Percentiles rank a stretch among this genome's conserved stretches.
Evolutionary conservation across 768 basidiomycete species (phyloP).

Genomic region (Mycena vulgaris): DNA sequence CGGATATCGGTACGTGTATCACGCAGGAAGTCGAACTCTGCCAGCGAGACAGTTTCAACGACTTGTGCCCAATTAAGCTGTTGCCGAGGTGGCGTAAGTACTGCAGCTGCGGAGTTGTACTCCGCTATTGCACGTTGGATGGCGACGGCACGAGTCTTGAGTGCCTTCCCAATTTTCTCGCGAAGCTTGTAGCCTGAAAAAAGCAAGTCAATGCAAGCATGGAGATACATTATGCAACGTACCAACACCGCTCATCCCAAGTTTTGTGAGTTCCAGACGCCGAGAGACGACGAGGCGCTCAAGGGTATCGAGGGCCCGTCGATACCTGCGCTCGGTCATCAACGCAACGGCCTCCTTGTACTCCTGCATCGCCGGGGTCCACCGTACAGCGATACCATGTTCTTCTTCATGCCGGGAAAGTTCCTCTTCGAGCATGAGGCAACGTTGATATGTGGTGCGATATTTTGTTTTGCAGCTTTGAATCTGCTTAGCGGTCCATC

Average conservation of each 20-base stretch:
- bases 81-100: not conserved
- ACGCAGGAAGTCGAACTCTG: conserved; percentile 9
- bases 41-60: not conserved
- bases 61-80: not conserved
- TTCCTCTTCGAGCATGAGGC: not conserved
- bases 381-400: not conserved
- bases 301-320: not conserved
- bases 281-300: conserved; percentile 2
- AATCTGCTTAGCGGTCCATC: not conserved
- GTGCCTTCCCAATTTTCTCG: conserved; percentile 1
- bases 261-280: not conserved
- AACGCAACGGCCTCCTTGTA: not conserved
- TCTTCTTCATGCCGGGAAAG: not conserved
- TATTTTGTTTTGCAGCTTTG: not conserved
- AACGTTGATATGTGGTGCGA: not conserved
- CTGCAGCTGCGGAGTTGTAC: not conserved
- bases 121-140: not conserved
- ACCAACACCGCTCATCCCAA: not conserved
- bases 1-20: conserved; percentile 13
- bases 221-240: not conserved
- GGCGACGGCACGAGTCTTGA: conserved; percentile 2
- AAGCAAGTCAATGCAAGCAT: not conserved
- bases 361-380: not conserved
- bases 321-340: not conserved
- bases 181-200: conserved; percentile 2